These are phyloP conservation scores for Hysterium pulicare DNA, from an alignment of 2,329 filamentous ascomycete genomes.

Conservation along the genomic window DNA sequence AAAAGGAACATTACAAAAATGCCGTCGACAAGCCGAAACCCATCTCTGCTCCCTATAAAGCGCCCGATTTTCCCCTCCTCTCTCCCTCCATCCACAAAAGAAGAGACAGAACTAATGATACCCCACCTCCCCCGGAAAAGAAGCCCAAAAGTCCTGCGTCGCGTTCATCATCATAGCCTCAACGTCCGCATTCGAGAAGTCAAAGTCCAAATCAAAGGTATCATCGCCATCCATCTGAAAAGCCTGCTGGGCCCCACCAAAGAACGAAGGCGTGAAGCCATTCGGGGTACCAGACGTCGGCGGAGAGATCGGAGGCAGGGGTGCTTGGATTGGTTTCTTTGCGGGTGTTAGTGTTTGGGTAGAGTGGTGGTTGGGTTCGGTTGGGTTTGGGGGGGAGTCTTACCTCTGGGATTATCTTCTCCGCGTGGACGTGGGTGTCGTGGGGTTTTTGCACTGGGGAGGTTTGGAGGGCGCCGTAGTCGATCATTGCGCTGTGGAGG, in stretches of 20 bases:
- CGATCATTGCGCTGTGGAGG: conserved; percentile 37
- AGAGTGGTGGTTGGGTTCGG: too few relatives aligned
- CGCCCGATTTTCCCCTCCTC: too few relatives aligned
- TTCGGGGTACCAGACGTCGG: conserved; percentile 21
- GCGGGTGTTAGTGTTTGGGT: too few relatives aligned
- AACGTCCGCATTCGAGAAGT: conserved; percentile 33
- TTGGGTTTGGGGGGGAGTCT: too few relatives aligned
- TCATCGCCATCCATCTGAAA: conserved; percentile 30
- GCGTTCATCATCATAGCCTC: conserved; percentile 38
- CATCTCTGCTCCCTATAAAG: too few relatives aligned
- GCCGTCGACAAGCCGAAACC: too few relatives aligned
- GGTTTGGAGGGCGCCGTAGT: conserved; percentile 40
- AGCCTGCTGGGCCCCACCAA: conserved; percentile 19
- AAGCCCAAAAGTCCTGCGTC: conserved; percentile 39
- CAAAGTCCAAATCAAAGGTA: conserved; percentile 30
- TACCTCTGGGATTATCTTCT: too few relatives aligned
- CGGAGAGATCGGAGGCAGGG: conserved; percentile 8
- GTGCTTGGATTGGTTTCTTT: conserved; percentile 7
- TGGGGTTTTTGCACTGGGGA: conserved; percentile 35
- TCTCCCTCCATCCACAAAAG: too few relatives aligned
- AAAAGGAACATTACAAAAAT: too few relatives aligned
- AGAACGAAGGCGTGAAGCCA: conserved; percentile 18
- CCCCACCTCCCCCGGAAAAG: conserved; percentile 38
- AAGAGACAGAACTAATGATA: conserved; percentile 7
- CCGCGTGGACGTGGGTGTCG: conserved; percentile 13